These are phyloP conservation scores for Alternaria metachromatica DNA, from an alignment of 2,329 filamentous ascomycete genomes.

Conservation along the genomic window DNA sequence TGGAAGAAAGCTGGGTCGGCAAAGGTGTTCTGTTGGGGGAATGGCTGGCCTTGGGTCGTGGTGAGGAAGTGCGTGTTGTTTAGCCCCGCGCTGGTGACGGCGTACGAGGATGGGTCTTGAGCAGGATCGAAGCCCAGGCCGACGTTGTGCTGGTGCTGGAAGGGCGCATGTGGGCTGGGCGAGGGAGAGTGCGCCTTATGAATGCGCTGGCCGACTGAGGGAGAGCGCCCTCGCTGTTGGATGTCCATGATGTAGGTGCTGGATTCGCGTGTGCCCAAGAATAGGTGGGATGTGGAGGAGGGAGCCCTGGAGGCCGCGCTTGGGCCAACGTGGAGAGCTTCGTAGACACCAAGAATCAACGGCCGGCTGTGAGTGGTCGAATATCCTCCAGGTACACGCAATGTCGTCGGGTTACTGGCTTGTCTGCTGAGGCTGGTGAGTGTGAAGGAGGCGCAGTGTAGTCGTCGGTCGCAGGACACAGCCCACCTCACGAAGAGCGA, in stretches of 20 bases:
- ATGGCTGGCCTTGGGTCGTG: constrained; percentile 55
- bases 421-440: constrained; percentile 37
- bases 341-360: constrained; percentile 11
- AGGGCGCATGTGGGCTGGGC: constrained; percentile 64
- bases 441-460: constrained; percentile 36
- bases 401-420: constrained; percentile 21
- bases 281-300: constrained; percentile 24
- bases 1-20: constrained; percentile 54
- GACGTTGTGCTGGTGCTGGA: constrained; percentile 61
- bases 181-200: constrained; percentile 75
- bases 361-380: constrained; percentile 32
- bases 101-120: constrained; percentile 54
- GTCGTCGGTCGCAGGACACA: constrained; percentile 15
- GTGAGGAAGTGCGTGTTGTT: constrained; percentile 50
- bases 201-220: constrained; percentile 63
- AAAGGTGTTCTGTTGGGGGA: constrained; percentile 49
- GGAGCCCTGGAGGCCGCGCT: constrained; percentile 28
- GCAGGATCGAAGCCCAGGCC: constrained; percentile 48
- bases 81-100: constrained; percentile 46
- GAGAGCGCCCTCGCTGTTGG: constrained; percentile 66
- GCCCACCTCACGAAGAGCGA: constrained; percentile 22
- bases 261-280: constrained; percentile 41
- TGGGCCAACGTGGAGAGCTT: constrained; percentile 19
- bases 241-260: constrained; percentile 57
- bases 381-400: constrained; percentile 25